A percentile compares a stretch with the other conserved stretches of the same genome.
Conservation (phyloP, 768 basidiomycete genomes). For the Russula foetens region DNA sequence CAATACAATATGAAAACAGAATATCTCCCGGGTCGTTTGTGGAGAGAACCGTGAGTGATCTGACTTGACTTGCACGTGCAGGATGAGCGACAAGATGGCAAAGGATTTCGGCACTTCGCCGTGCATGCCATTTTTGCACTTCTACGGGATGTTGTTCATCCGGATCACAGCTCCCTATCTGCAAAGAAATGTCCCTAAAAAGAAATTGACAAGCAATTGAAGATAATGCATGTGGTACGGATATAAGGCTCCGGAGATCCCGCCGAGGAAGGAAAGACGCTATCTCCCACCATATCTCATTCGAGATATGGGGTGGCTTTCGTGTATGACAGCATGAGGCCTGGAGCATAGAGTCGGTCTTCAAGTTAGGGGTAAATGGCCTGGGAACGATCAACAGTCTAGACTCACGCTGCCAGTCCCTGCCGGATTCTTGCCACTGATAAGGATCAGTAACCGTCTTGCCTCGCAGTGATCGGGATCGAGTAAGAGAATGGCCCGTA, state of each 20-base stretch:
- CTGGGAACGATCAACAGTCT: no score
- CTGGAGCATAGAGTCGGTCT: slow-evolving; percentile 18
- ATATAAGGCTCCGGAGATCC: not conserved
- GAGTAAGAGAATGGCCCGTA: not conserved
- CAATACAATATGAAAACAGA: not conserved
- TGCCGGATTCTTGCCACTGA: not conserved
- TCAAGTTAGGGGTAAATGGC: not conserved
- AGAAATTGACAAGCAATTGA: not conserved
- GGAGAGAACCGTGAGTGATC: not conserved
- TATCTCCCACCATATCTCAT: not conserved
- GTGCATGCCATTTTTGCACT: not conserved
- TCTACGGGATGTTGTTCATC: not conserved
- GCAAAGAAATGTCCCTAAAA: not conserved
- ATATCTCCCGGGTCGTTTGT: not conserved
- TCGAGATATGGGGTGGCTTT: no score
- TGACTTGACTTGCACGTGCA: not conserved
- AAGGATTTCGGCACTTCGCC: not conserved
- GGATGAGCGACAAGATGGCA: not conserved
- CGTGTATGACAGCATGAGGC: not conserved
- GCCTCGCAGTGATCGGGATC: not conserved
- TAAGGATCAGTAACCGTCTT: not conserved
- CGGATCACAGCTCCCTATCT: not conserved
- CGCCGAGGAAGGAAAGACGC: not conserved
- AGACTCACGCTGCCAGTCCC: not conserved
- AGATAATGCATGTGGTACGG: not conserved